Percentiles rank a stretch among this genome's conserved stretches.
Evolutionary conservation across 2,329 filamentous ascomycete species (phyloP).

Genomic region (Cladosporium oxysporum): DNA sequence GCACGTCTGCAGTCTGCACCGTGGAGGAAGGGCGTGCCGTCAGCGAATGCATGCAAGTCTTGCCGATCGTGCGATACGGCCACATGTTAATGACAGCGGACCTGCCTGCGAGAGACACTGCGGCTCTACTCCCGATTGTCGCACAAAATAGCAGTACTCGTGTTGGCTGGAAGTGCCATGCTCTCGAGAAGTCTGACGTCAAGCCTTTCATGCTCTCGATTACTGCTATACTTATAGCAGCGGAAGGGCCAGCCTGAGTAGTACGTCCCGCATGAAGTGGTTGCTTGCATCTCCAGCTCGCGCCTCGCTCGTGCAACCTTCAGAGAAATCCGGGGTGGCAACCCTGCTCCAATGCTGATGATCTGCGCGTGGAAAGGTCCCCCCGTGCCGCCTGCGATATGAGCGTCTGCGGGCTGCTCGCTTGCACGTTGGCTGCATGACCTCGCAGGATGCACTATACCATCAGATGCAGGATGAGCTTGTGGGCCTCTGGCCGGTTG

Average conservation of each 20-base stretch:
- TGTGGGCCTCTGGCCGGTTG: conserved; percentile 9
- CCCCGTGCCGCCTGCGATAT: conserved; percentile 16
- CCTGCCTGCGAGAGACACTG: not conserved
- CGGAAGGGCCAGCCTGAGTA: not conserved
- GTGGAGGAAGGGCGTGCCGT: not conserved
- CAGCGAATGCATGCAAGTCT: conserved; percentile 4
- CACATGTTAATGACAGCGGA: conserved; percentile 2
- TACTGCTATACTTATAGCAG: not conserved
- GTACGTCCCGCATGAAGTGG: conserved; percentile 7
- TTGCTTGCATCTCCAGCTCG: conserved; percentile 16
- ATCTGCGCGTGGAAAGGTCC: conserved; percentile 4
- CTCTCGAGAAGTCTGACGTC: not conserved
- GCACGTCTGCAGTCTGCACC: conserved; percentile 5
- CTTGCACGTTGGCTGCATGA: conserved; percentile 5
- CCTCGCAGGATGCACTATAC: conserved; percentile 9
- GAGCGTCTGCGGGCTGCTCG: conserved; percentile 6
- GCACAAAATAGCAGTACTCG: not conserved
- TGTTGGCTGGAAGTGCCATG: not conserved
- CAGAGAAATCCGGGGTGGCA: conserved; percentile 7
- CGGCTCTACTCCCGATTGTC: conserved; percentile 7
- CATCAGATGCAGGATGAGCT: conserved; percentile 10
- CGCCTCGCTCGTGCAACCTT: conserved; percentile 6
- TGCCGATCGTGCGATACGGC: conserved; percentile 18
- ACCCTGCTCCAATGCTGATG: conserved; percentile 4
- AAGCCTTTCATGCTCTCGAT: not conserved